Conservation (phyloP, 2,329 filamentous ascomycete species). For the Neospermospora avenae region DNA sequence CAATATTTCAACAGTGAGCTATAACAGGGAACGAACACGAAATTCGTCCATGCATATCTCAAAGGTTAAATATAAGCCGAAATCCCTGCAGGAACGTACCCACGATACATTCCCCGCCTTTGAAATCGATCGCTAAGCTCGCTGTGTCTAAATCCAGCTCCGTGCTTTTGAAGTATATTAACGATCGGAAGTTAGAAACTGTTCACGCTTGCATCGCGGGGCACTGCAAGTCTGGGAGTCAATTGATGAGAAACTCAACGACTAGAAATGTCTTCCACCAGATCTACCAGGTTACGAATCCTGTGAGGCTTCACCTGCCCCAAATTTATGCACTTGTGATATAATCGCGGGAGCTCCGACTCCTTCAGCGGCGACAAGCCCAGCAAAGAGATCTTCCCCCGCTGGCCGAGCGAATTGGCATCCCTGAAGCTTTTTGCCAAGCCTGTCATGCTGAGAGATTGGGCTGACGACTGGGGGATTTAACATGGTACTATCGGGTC, state of each 20-base stretch:
- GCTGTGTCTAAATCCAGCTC: too few species aligned
- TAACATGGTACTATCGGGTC: not conserved
- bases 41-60: too few species aligned
- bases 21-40: not conserved
- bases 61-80: too few species aligned
- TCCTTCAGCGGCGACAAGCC: not conserved
- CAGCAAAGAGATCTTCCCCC: not conserved
- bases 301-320: not conserved
- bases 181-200: too few species aligned
- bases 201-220: too few species aligned
- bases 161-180: too few species aligned
- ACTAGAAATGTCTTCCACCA: not conserved
- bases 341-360: not conserved
- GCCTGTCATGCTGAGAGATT: not conserved
- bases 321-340: not conserved
- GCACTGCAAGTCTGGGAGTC: not conserved
- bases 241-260: not conserved
- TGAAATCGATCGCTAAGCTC: too few species aligned
- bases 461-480: not conserved
- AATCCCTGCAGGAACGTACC: not conserved
- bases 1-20: not conserved
- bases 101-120: not conserved
- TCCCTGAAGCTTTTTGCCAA: not conserved
- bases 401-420: not conserved
- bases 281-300: not conserved